Evolutionary conservation across 441 rosid species (phyloP), one percentile per base, ranked within the genome.

Genomic region (Isatis lusitanica): DNA sequence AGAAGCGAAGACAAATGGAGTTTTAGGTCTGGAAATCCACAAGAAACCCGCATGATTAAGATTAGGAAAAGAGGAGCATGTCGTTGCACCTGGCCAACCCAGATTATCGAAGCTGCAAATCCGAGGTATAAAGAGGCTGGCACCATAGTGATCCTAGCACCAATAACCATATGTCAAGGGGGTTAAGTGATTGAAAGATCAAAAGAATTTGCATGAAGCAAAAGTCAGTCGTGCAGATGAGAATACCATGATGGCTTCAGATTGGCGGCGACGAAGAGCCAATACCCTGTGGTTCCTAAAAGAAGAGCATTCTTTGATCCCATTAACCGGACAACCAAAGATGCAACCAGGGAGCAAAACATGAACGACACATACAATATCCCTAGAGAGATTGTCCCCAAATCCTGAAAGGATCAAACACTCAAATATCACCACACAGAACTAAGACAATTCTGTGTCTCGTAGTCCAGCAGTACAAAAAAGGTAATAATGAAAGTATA

Each of bases 221-320:
- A 48, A 0, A 44, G 3, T 12, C 15, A 39, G 69, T 10, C 36
- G 28, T 13, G 44, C 18, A 74, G 3, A 46, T 21, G 59, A 28
- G 16, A 60, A 77, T 88, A 94, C 98, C 97, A 94, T 31, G 88
- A 64, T 18, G 98, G 90, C 79, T 74, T 77, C 83, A 94, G 79
- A 84, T 94, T 94, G 2, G 97, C 96, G 51, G 97, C 97, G 4
- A 94, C 84, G 65, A 90, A 92, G 76, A 92, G 63, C 97, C 97
- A 92, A 78, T 92, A 94, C 40, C 98, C 97, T 21, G 92, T 82
- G 56, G 92, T 90, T 70, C 98, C 98, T 68, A 94, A 85, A 78
- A 92, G 68, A 31, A 94, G 65, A 71, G 97, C 89, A 78, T 87
- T 90, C 90, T 88, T 94, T 11, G 98, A 85, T 30, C 98, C 94